Conservation (phyloP, 345 rosid species). For the Rhodamnia argentea region DNA sequence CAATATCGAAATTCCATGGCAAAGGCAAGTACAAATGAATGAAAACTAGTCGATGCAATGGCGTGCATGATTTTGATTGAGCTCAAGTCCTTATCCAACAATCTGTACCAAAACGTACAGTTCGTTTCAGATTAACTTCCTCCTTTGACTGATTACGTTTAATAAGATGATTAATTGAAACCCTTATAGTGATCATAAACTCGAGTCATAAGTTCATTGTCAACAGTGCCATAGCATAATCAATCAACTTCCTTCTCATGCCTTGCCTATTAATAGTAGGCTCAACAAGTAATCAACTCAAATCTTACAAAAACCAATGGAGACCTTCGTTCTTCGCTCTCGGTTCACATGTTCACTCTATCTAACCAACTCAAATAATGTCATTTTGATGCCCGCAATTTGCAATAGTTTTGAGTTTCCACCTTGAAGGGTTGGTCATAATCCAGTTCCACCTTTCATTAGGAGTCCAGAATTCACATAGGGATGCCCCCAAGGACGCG, state of each 20-base stretch:
- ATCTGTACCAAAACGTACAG: not conserved
- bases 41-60: not conserved
- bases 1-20: too few species aligned
- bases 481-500: not conserved
- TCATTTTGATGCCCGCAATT: not conserved
- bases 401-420: not conserved
- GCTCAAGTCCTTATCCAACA: not conserved
- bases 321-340: not conserved
- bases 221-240: not conserved
- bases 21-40: rapidly evolving
- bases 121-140: not conserved
- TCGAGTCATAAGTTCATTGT: not conserved
- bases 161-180: not conserved
- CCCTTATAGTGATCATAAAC: not conserved
- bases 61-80: not conserved
- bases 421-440: not conserved
- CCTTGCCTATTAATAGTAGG: not conserved
- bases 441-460: not conserved
- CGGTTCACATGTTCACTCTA: too few species aligned
- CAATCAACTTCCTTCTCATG: not conserved
- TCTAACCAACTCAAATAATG: too few species aligned
- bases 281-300: not conserved
- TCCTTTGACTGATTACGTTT: not conserved
- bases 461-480: not conserved
- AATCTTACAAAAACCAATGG: not conserved